phyloP scores from a whole-genome alignment of 2,329 filamentous ascomycete genomes.

The Pseudocercospora vitis region DNA sequence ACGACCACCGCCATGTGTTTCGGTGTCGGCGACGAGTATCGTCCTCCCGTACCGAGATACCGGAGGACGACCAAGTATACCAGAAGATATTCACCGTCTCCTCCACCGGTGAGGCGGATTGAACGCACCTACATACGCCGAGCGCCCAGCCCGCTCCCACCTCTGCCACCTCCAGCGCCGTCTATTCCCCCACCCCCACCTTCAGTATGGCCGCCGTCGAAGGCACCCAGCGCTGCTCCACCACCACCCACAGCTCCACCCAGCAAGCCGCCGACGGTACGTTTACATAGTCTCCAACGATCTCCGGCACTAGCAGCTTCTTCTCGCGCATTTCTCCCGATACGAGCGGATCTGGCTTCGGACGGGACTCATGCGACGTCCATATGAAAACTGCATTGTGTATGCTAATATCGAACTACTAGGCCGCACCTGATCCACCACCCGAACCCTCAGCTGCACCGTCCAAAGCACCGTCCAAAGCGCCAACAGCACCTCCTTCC shows the following conservation, averaged over 20 bases:
- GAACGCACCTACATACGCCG: constrained; percentile 28
- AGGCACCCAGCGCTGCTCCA: constrained; percentile 17
- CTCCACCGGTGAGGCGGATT: constrained; percentile 23
- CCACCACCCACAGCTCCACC: constrained; percentile 17
- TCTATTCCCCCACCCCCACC: constrained; percentile 19
- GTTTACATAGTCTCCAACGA: background rate
- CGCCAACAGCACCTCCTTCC: constrained; percentile 12
- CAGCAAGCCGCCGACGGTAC: constrained; percentile 16
- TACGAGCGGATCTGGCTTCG: too few species aligned
- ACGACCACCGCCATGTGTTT: background rate
- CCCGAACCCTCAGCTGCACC: constrained; percentile 4
- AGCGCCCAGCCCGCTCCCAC: constrained; percentile 16
- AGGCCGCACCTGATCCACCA: constrained; percentile 6
- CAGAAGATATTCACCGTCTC: constrained; percentile 25
- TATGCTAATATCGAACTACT: background rate
- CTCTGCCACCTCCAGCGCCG: constrained; percentile 17
- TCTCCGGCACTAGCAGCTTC: too few species aligned
- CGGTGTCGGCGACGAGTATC: constrained; percentile 15
- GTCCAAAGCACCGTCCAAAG: constrained; percentile 19
- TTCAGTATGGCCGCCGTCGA: constrained; percentile 23
- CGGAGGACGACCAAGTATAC: constrained; percentile 13
- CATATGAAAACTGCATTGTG: background rate
- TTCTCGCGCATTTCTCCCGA: too few species aligned
- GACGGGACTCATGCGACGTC: too few species aligned
- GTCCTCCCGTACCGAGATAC: constrained; percentile 17